Evolutionary conservation across 441 rosid species (phyloP).

Genomic region (Populus hybrid): DNA sequence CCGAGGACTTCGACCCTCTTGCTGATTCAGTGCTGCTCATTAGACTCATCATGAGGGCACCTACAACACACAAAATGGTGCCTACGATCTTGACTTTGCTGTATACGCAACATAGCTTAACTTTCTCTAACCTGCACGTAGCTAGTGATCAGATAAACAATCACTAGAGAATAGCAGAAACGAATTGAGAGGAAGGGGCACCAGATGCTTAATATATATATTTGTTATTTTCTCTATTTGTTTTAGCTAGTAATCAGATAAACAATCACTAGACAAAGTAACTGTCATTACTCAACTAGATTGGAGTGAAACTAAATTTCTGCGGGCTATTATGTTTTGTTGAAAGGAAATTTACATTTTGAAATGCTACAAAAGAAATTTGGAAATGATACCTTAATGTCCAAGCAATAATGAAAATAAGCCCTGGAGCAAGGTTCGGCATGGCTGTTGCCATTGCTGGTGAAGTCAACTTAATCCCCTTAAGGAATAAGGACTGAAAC

Average conservation of each 20-base stretch:
- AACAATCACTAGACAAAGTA: neutral
- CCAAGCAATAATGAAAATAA: slow-evolving; percentile 85
- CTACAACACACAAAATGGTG: slow-evolving; percentile 62
- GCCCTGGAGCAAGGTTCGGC: slow-evolving; percentile 90
- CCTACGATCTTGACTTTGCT: slow-evolving; percentile 75
- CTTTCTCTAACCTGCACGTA: slow-evolving; percentile 61
- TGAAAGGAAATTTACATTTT: neutral
- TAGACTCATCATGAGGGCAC: slow-evolving; percentile 72
- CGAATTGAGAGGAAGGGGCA: neutral
- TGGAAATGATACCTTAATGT: slow-evolving; percentile 34
- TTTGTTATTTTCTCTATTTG: too few species aligned
- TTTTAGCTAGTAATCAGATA: too few species aligned
- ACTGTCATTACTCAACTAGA: neutral
- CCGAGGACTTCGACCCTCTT: neutral
- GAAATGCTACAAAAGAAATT: neutral
- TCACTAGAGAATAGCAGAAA: neutral
- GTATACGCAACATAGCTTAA: slow-evolving; percentile 52
- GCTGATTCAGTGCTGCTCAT: slow-evolving; percentile 50
- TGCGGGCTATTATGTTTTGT: neutral
- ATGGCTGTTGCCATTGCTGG: slow-evolving; percentile 89
- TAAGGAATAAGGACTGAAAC: slow-evolving; percentile 61
- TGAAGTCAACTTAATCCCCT: slow-evolving; percentile 75
- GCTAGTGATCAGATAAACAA: neutral
- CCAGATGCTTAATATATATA: too few species aligned
- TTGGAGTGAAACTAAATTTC: neutral